A percentile compares a stretch with the other conserved stretches of the same genome.
These are phyloP conservation scores for Tremella yokohamensis DNA, from an alignment of 768 basidiomycete genomes.

Conservation along the genomic window DNA sequence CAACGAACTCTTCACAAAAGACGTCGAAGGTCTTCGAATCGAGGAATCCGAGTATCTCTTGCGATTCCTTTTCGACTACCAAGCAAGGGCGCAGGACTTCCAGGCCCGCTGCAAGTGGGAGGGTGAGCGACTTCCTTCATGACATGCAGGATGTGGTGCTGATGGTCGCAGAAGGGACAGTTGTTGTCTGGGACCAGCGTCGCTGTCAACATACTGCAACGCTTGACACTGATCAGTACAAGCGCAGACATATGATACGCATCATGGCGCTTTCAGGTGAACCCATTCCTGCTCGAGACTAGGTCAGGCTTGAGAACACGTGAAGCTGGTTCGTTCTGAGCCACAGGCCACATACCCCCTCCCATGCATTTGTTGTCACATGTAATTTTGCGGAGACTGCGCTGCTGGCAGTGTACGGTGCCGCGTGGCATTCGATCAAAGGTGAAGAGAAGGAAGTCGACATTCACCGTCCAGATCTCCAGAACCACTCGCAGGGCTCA, in stretches of 20 bases:
- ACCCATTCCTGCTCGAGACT: constrained; percentile 1
- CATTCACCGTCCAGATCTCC: too few species aligned
- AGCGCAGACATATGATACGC: constrained; percentile 17
- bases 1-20: constrained; percentile 10
- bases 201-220: constrained; percentile 12
- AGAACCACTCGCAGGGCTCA: too few species aligned
- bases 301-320: too few species aligned
- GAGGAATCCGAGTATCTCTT: constrained; percentile 17
- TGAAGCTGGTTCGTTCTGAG: too few species aligned
- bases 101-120: constrained; percentile 15
- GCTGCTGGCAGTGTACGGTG: too few species aligned
- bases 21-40: constrained; percentile 9
- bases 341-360: too few species aligned
- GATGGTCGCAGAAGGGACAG: constrained; percentile 7
- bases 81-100: constrained; percentile 10
- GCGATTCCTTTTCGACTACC: constrained; percentile 12
- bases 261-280: constrained; percentile 4
- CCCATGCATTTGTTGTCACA: too few species aligned
- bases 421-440: too few species aligned
- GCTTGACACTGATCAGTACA: constrained; percentile 6
- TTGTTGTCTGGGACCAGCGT: constrained; percentile 16
- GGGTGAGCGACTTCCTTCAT: background rate
- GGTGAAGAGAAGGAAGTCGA: too few species aligned
- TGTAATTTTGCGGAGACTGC: too few species aligned
- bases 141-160: too few species aligned